Percentiles rank a stretch among this genome's conserved stretches.
phyloP scores from a whole-genome alignment of 345 rosid genomes.

The Brassica incana region DNA sequence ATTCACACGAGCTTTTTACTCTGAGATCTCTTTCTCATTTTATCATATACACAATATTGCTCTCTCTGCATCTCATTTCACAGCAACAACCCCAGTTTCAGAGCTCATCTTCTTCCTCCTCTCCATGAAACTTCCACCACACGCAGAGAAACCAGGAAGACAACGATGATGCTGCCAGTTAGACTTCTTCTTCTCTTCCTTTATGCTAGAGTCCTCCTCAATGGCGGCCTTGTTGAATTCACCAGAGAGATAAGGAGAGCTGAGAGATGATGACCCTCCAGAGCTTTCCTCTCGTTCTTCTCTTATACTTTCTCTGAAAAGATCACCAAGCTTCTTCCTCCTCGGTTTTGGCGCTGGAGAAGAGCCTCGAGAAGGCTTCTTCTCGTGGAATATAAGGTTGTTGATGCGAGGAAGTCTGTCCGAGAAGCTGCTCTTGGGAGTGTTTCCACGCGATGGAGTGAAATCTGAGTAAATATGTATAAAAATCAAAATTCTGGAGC shows the following conservation, averaged over 20 bases:
- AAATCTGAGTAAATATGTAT: constrained; percentile 51
- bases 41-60: constrained; percentile 27
- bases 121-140: constrained; percentile 56
- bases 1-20: constrained; percentile 24
- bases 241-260: constrained; percentile 58
- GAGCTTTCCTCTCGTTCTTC: constrained; percentile 46
- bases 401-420: constrained; percentile 45
- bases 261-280: constrained; percentile 38
- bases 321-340: constrained; percentile 79
- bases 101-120: constrained; percentile 75
- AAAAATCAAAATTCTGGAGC: background rate
- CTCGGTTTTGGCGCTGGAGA: constrained; percentile 43
- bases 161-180: constrained; percentile 55
- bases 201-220: constrained; percentile 36
- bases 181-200: constrained; percentile 53
- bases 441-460: constrained; percentile 84
- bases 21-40: constrained; percentile 20
- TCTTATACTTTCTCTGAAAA: constrained; percentile 60
- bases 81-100: constrained; percentile 43
- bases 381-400: constrained; percentile 34
- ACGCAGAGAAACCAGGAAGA: constrained; percentile 70
- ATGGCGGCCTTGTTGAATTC: constrained; percentile 47
- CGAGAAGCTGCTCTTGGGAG: constrained; percentile 66
- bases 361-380: constrained; percentile 40
- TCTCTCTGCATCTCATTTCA: constrained; percentile 34